A percentile compares a stretch with the other conserved stretches of the same genome.
Evolutionary conservation across 208 protist species (phyloP).

Genomic region (Spongospora subterranea): DNA sequence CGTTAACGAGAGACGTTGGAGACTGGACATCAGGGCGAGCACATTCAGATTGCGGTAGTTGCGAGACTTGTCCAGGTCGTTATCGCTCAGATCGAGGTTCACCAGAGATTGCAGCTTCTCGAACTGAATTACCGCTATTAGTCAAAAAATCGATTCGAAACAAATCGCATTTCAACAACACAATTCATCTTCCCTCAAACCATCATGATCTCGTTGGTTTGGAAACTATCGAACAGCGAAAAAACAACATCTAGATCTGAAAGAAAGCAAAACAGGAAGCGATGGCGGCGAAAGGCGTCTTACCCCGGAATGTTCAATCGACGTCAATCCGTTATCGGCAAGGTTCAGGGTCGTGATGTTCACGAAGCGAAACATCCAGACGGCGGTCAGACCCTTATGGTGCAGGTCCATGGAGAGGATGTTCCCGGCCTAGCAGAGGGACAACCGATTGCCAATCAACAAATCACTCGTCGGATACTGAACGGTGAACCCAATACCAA

Average conservation of each 20-base stretch:
- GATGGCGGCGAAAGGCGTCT: not conserved
- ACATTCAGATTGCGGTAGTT: slow-evolving; percentile 51
- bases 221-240: too few relatives aligned
- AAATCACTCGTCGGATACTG: too few relatives aligned
- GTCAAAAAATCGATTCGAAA: too few relatives aligned
- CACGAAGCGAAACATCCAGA: slow-evolving; percentile 14
- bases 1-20: not conserved
- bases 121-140: slow-evolving; percentile 12
- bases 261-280: not conserved
- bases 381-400: not conserved
- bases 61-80: not conserved
- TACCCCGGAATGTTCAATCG: slow-evolving; percentile 11
- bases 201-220: too few relatives aligned
- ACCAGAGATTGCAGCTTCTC: slow-evolving; percentile 43
- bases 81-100: slow-evolving; percentile 39
- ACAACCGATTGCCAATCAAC: too few relatives aligned
- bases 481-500: too few relatives aligned
- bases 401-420: slow-evolving; percentile 24
- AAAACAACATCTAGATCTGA: too few relatives aligned
- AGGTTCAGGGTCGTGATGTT: not conserved
- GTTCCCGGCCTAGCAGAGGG: too few relatives aligned
- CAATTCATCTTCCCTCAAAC: too few relatives aligned
- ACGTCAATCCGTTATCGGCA: not conserved
- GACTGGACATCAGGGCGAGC: not conserved
- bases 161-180: too few relatives aligned